A percentile compares a stretch with the other conserved stretches of the same genome.
Evolutionary conservation across 257 asterid species (phyloP).

Genomic region (Penstemon newberryi): DNA sequence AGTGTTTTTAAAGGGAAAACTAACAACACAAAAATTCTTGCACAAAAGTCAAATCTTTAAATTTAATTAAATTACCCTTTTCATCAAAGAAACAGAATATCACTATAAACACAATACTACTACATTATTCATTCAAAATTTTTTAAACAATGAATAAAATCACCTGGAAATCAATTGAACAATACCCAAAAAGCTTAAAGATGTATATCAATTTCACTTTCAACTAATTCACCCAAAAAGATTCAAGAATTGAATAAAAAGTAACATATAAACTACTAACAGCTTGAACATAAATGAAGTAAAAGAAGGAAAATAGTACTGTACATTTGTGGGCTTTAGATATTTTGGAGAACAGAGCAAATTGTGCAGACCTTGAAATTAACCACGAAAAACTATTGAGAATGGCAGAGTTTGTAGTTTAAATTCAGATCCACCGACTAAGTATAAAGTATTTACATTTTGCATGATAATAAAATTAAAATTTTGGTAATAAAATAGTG

Average conservation of each 20-base stretch:
- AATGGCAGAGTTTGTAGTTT: constrained; percentile 36
- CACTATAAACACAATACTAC: no score
- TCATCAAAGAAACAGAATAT: neutral
- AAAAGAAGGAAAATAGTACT: neutral
- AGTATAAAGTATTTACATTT: constrained; percentile 24
- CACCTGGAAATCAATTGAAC: neutral
- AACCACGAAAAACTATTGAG: constrained; percentile 33
- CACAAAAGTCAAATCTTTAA: neutral
- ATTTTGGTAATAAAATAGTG: constrained; percentile 25
- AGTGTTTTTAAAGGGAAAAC: neutral
- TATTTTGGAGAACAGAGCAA: constrained; percentile 21
- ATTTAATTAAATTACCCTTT: neutral
- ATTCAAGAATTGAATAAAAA: neutral
- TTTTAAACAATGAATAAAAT: no score
- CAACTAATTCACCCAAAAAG: neutral
- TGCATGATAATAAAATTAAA: constrained; percentile 39
- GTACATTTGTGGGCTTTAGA: constrained; percentile 21
- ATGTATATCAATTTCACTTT: neutral
- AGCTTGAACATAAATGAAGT: neutral
- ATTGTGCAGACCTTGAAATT: constrained; percentile 43
- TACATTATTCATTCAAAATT: no score
- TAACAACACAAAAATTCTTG: constrained; percentile 7
- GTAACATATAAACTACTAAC: neutral
- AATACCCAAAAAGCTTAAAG: neutral
- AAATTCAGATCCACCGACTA: constrained; percentile 60